phyloP scores from a whole-genome alignment of 257 asterid species.

The Jaltomata sinuosa region DNA sequence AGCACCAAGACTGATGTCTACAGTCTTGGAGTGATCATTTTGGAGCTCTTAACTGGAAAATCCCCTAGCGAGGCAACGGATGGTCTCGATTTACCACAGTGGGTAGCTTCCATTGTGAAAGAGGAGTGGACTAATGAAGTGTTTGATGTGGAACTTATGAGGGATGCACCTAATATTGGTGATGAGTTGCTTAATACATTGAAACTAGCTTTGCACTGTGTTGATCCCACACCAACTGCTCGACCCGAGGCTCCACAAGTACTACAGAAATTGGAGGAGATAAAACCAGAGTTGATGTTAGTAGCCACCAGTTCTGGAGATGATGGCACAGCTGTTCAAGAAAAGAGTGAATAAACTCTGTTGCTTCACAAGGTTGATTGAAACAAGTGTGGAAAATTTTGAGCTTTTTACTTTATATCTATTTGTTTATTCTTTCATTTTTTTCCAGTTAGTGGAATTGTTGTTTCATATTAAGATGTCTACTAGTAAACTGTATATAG shows the following conservation, averaged over 20 bases:
- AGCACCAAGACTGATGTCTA: slow-evolving; percentile 60
- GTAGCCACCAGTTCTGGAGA: slow-evolving; percentile 23
- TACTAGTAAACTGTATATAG: slow-evolving; percentile 9
- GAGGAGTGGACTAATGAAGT: slow-evolving; percentile 94
- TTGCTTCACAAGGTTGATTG: background rate
- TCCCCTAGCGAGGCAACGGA: slow-evolving; percentile 84
- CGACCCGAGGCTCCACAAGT: slow-evolving; percentile 76
- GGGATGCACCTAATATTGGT: slow-evolving; percentile 47
- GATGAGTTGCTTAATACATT: slow-evolving; percentile 71
- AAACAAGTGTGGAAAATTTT: background rate
- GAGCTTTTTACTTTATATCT: background rate
- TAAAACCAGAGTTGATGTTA: slow-evolving; percentile 31
- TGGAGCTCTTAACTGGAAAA: slow-evolving; percentile 86
- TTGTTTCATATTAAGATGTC: background rate
- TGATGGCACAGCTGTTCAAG: slow-evolving; percentile 15
- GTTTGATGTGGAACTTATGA: slow-evolving; percentile 76
- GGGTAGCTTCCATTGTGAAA: slow-evolving; percentile 88
- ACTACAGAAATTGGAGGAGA: slow-evolving; percentile 63
- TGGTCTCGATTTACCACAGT: slow-evolving; percentile 75
- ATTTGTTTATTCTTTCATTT: slow-evolving; percentile 21
- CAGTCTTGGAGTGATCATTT: slow-evolving; percentile 78
- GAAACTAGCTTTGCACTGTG: slow-evolving; percentile 83
- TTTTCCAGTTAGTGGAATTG: slow-evolving; percentile 7
- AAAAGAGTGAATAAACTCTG: slow-evolving; percentile 10
- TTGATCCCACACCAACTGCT: slow-evolving; percentile 73